phyloP scores from a whole-genome alignment of 106 monocot genomes.

The Gastrodia elata region DNA sequence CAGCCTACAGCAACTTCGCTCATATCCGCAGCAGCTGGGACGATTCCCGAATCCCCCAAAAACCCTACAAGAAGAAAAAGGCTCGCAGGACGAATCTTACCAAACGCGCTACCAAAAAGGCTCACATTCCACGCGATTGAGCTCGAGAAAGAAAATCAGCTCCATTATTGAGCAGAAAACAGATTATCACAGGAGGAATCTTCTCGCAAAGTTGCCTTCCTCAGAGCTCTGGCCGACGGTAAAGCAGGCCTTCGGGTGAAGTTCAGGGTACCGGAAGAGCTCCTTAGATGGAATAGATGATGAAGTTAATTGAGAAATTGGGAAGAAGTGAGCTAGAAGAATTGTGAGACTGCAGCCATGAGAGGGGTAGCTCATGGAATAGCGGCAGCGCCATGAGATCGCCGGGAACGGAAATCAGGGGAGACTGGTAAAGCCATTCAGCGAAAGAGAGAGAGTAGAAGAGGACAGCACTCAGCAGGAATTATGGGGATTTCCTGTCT shows the following conservation, averaged over 20 bases:
- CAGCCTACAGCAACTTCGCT: not conserved
- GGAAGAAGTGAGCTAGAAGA: not conserved
- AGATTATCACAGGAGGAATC: not conserved
- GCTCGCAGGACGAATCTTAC: not conserved
- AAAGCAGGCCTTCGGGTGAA: not conserved
- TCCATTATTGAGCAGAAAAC: not conserved
- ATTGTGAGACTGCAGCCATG: not conserved
- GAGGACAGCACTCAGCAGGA: not conserved
- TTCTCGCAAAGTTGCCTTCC: not conserved
- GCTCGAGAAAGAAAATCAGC: not conserved
- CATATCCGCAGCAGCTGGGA: not conserved
- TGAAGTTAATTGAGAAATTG: not conserved
- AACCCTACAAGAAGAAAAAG: not conserved
- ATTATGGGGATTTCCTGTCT: not conserved
- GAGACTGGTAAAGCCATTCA: not conserved
- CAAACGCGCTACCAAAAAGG: not conserved
- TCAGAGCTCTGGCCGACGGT: not conserved
- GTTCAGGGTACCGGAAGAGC: not conserved
- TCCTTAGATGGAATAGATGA: not conserved
- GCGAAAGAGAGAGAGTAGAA: too few relatives aligned
- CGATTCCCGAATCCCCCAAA: conserved; percentile 1
- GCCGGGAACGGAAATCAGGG: not conserved
- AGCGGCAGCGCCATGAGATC: not conserved
- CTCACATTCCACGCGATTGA: not conserved
- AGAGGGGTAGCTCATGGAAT: not conserved